Evolutionary conservation across 257 asterid genomes (phyloP).

Genomic region (Marsdenia floribunda): DNA sequence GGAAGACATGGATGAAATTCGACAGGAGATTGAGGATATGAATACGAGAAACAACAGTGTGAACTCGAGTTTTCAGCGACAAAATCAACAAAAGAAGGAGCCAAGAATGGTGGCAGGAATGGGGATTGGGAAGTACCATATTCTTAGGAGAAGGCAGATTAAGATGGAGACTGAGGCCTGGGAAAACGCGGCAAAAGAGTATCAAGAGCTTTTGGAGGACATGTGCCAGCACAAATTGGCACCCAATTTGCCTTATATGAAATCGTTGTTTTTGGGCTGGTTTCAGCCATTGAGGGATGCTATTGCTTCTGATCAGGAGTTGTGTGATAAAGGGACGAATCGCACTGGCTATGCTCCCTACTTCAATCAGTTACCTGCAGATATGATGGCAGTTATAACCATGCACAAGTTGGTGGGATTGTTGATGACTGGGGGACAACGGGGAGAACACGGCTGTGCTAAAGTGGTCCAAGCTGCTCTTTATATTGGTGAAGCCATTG

Average conservation of each 20-base stretch:
- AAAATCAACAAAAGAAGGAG: slow-evolving; percentile 39
- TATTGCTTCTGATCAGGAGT: slow-evolving; percentile 71
- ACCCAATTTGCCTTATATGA: slow-evolving; percentile 86
- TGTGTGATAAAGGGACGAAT: slow-evolving; percentile 49
- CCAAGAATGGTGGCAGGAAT: slow-evolving; percentile 54
- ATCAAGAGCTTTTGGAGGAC: slow-evolving; percentile 70
- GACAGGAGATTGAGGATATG: slow-evolving; percentile 45
- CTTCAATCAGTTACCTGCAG: slow-evolving; percentile 77
- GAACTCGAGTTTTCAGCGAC: slow-evolving; percentile 15
- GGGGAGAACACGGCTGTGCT: slow-evolving; percentile 67
- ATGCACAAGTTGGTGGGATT: slow-evolving; percentile 92
- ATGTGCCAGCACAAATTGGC: slow-evolving; percentile 97
- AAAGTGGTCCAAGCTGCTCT: slow-evolving; percentile 76
- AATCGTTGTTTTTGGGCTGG: slow-evolving; percentile 90
- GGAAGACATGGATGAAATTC: slow-evolving; percentile 72
- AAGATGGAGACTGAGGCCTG: slow-evolving; percentile 88
- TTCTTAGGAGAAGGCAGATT: slow-evolving; percentile 70
- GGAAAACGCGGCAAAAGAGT: slow-evolving; percentile 84
- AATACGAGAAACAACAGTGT: slow-evolving; percentile 33
- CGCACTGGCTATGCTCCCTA: slow-evolving; percentile 49
- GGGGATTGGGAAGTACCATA: slow-evolving; percentile 57
- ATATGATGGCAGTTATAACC: slow-evolving; percentile 91
- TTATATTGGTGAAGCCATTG: slow-evolving; percentile 84
- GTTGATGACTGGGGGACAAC: slow-evolving; percentile 79
- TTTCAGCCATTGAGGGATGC: slow-evolving; percentile 89